Evolutionary conservation across 768 basidiomycete genomes (phyloP).

Genomic region (Phylloporus sp.): DNA sequence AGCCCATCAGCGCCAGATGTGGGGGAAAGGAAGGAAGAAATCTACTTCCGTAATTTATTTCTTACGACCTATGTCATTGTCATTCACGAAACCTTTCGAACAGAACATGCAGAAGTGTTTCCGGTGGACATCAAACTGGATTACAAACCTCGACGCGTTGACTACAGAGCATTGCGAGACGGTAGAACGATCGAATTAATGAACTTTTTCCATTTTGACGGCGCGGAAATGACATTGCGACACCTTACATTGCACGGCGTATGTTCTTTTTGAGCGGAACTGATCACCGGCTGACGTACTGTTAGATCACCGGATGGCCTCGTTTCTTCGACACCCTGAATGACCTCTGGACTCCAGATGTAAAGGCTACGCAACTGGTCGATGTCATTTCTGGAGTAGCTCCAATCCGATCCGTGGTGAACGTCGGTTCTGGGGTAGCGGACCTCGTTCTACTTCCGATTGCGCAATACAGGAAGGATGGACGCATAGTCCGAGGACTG

Average conservation of each 20-base stretch:
- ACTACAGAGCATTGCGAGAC: conserved; percentile 85
- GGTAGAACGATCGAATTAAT: conserved; percentile 95
- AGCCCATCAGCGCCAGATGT: conserved; percentile 33
- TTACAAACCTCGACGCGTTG: conserved; percentile 96
- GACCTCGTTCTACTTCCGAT: conserved; percentile 95
- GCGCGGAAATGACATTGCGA: conserved; percentile 94
- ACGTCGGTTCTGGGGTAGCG: conserved; percentile 95
- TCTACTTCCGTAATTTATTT: conserved; percentile 64
- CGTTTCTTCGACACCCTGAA: conserved; percentile 89
- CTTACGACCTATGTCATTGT: conserved; percentile 1
- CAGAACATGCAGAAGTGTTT: conserved; percentile 93
- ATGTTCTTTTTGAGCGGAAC: conserved; percentile 31
- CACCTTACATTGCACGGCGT: conserved; percentile 92
- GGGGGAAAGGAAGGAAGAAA: conserved; percentile 40
- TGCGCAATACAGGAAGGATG: conserved; percentile 96
- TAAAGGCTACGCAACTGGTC: conserved; percentile 95
- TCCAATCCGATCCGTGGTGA: conserved; percentile 94
- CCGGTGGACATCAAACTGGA: conserved; percentile 95
- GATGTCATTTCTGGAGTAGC: conserved; percentile 96
- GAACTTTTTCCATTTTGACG: conserved; percentile 99
- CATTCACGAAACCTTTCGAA: not conserved
- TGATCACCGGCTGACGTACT: conserved; percentile 7
- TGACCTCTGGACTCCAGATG: conserved; percentile 98
- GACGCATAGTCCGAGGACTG: conserved; percentile 84
- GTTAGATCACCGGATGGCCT: conserved; percentile 91